These are phyloP conservation scores for Boletus smithii DNA, from an alignment of 1,284 basidiomycete species.

Conservation along the genomic window DNA sequence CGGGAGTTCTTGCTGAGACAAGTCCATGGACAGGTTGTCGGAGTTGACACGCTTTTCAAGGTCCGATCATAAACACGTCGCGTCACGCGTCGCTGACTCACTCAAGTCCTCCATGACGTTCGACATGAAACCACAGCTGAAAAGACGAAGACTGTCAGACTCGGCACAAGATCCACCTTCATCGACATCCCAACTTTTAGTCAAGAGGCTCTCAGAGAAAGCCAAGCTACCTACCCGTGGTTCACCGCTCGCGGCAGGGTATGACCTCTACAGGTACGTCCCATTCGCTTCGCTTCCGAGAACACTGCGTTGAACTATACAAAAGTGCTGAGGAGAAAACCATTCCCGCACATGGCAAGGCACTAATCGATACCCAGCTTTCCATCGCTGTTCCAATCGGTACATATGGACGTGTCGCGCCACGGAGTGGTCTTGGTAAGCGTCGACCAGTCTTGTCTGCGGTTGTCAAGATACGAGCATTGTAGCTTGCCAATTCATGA, in stretches of 20 bases:
- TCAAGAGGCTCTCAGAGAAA: slow-evolving; percentile 81
- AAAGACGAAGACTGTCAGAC: slow-evolving; percentile 58
- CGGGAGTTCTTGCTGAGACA: slow-evolving; percentile 35
- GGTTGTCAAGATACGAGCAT: neutral
- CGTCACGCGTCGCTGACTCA: slow-evolving; percentile 28
- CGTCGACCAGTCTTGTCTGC: slow-evolving; percentile 5
- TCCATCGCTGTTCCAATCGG: slow-evolving; percentile 90
- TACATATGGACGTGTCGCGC: slow-evolving; percentile 95
- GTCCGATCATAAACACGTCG: slow-evolving; percentile 22
- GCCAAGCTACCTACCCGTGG: slow-evolving; percentile 88
- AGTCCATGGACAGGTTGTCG: slow-evolving; percentile 31
- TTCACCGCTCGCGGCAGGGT: slow-evolving; percentile 83
- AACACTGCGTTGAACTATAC: slow-evolving; percentile 4
- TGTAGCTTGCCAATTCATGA: slow-evolving; percentile 92
- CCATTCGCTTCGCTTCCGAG: neutral
- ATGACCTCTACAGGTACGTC: slow-evolving; percentile 86
- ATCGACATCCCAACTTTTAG: slow-evolving; percentile 58
- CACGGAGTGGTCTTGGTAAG: slow-evolving; percentile 89
- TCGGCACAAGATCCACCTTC: slow-evolving; percentile 32
- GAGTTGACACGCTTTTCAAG: slow-evolving; percentile 41
- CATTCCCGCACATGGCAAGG: slow-evolving; percentile 85
- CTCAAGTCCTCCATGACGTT: slow-evolving; percentile 22
- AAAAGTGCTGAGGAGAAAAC: slow-evolving; percentile 72
- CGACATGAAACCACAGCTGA: slow-evolving; percentile 40
- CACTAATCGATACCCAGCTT: slow-evolving; percentile 85